These are phyloP conservation scores for Zea mays DNA, from an alignment of 176 grass and related monocot genomes.

Conservation along the genomic window DNA sequence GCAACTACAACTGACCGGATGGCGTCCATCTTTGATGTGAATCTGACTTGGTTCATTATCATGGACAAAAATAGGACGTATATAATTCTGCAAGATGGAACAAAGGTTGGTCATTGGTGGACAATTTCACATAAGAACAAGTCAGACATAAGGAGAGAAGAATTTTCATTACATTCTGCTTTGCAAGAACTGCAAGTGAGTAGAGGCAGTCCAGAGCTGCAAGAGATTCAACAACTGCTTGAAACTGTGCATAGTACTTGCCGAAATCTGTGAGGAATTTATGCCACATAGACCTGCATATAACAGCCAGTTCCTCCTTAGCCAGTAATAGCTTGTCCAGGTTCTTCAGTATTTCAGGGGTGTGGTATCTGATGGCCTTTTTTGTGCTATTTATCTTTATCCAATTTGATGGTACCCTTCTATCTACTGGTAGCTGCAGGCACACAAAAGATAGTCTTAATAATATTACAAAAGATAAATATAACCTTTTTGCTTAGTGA, in stretches of 20 bases:
- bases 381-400: slow-evolving; percentile 89
- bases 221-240: slow-evolving; percentile 73
- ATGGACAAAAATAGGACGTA: slow-evolving; percentile 67
- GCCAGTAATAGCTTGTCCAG: slow-evolving; percentile 72
- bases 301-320: slow-evolving; percentile 78
- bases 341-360: slow-evolving; percentile 70
- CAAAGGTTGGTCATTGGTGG: slow-evolving; percentile 15
- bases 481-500: slow-evolving; percentile 27
- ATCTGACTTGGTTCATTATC: slow-evolving; percentile 82
- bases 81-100: slow-evolving; percentile 69
- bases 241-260: slow-evolving; percentile 82
- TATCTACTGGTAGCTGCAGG: slow-evolving; percentile 62
- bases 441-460: slow-evolving; percentile 43
- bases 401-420: slow-evolving; percentile 80
- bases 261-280: slow-evolving; percentile 67
- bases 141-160: slow-evolving; percentile 1
- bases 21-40: slow-evolving; percentile 71
- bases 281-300: slow-evolving; percentile 75
- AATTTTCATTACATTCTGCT: slow-evolving; percentile 63
- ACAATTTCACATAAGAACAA: background rate
- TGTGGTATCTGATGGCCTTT: slow-evolving; percentile 81
- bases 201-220: slow-evolving; percentile 84
- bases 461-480: slow-evolving; percentile 22
- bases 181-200: slow-evolving; percentile 72
- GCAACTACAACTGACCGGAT: slow-evolving; percentile 65